Evolutionary conservation across 164 flowering plant genomes (phyloP).

Genomic region (Magnolia sinica): DNA sequence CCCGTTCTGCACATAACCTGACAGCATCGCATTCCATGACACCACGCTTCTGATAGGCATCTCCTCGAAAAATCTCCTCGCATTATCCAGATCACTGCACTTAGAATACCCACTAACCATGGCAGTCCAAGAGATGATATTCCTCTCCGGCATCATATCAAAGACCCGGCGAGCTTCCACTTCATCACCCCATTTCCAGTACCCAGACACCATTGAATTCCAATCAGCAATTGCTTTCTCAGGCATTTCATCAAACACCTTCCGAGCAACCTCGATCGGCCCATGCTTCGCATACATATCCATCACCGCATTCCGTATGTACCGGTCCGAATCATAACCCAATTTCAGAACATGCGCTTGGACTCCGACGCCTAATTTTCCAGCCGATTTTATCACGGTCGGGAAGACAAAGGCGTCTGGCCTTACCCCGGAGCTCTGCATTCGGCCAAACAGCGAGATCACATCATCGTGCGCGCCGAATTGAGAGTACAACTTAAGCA

Average conservation of each 20-base stretch:
- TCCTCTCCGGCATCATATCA: constrained; percentile 50
- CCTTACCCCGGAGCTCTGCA: constrained; percentile 18
- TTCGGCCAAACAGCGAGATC: constrained; percentile 25
- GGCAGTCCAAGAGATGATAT: constrained; percentile 74
- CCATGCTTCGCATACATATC: constrained; percentile 46
- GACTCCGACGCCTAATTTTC: constrained; percentile 6
- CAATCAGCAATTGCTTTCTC: constrained; percentile 49
- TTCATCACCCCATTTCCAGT: constrained; percentile 53
- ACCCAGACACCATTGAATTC: constrained; percentile 69
- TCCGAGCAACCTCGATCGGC: constrained; percentile 29
- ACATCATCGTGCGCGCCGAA: constrained; percentile 26
- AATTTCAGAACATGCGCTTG: constrained; percentile 27
- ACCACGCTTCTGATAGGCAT: constrained; percentile 69
- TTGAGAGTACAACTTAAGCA: constrained; percentile 35
- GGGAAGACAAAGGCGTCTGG: constrained; percentile 35
- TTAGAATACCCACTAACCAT: constrained; percentile 68
- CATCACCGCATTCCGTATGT: constrained; percentile 48
- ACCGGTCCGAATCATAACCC: constrained; percentile 30
- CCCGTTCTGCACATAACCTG: constrained; percentile 68
- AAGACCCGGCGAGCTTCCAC: constrained; percentile 46
- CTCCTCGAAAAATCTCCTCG: constrained; percentile 44
- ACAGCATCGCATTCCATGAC: constrained; percentile 82
- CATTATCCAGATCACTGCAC: constrained; percentile 43
- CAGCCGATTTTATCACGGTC: constrained; percentile 22
- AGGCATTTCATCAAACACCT: constrained; percentile 64